Evolutionary conservation across 2,329 filamentous ascomycete species (phyloP), one percentile per base, ranked within the genome.

Genomic region (Aspergillus sp.): DNA sequence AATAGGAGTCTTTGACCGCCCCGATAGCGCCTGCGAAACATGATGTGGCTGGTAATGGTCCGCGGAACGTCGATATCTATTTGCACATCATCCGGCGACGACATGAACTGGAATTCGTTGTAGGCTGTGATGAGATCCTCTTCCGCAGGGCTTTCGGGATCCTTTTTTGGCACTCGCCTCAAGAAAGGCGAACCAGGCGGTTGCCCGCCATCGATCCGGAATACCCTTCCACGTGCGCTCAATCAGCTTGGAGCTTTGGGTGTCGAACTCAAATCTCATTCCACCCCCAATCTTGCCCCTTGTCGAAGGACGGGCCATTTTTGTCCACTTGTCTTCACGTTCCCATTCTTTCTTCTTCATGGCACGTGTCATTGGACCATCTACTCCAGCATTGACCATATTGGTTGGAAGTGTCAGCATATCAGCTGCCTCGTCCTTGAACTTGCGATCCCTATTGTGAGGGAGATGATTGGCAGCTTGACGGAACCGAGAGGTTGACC

Each of bases 161-260:
- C 75, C 48, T 76, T 79, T 19, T 59, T 79, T 83, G 30, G 90
- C 89, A 51, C 88, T 91, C 7, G 85, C 73, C 6, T 82, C 78
- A 27, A 98, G 77, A 62, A 98, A 98, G 4, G 90, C 89, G 70
- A 91, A 91, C 93, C 93, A 98, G 2, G 91, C 93, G 1, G 88
- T 86, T 29, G 86, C 81, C 40, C 93, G 85, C 93, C 93, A 98
- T 50, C 89, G 83, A 67, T 98, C 93, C 0, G 93, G 93, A 50
- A 98, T 95, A 28, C 93, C 93, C 64, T 98, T 98, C 93, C 93
- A 98, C 1, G 90, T 94, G 44, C 93, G 81, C 53, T 90, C 86
- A 46, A 95, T 83, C 35, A 98, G 74, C 65, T 96, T 90, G n/a
- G 86, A 77, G 62, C 86, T 87, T 51, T 78, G 82, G 32, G 80